These are phyloP conservation scores for Zygosaccharomyces sapae DNA, from an alignment of 1,139 yeast genomes.

Conservation along the genomic window DNA sequence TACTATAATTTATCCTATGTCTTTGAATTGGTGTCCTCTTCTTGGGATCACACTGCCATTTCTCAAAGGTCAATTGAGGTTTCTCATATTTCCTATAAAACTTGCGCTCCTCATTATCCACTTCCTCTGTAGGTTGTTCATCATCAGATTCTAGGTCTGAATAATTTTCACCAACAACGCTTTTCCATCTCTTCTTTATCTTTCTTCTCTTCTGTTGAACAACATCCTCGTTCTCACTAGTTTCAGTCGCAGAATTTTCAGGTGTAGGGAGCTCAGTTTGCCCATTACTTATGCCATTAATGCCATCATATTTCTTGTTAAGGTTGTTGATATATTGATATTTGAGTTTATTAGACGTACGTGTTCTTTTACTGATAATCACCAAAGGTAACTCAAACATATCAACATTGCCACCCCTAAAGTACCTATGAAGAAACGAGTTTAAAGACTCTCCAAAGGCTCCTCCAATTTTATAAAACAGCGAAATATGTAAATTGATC, in stretches of 20 bases:
- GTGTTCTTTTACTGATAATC: slow-evolving; percentile 16
- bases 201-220: slow-evolving; percentile 12
- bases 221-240: slow-evolving; percentile 20
- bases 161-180: slow-evolving; percentile 20
- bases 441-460: neutral
- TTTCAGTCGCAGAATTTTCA: slow-evolving; percentile 28
- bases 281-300: slow-evolving; percentile 8
- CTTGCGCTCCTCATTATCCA: slow-evolving; percentile 24
- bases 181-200: slow-evolving; percentile 18
- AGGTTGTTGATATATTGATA: slow-evolving; percentile 30
- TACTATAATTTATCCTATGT: slow-evolving; percentile 19
- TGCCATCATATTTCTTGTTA: slow-evolving; percentile 18
- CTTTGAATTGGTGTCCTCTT: slow-evolving; percentile 21
- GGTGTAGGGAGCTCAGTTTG: slow-evolving; percentile 27
- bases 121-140: slow-evolving; percentile 10
- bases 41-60: slow-evolving; percentile 26
- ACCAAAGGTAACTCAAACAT: slow-evolving; percentile 34
- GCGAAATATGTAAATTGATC: neutral
- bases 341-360: slow-evolving; percentile 28
- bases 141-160: slow-evolving; percentile 17
- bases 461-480: neutral
- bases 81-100: slow-evolving; percentile 26
- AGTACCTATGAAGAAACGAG: neutral
- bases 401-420: slow-evolving; percentile 6
- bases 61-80: slow-evolving; percentile 33